Evolutionary conservation across 768 basidiomycete species (phyloP).

Genomic region (Daedaleopsis nitida): DNA sequence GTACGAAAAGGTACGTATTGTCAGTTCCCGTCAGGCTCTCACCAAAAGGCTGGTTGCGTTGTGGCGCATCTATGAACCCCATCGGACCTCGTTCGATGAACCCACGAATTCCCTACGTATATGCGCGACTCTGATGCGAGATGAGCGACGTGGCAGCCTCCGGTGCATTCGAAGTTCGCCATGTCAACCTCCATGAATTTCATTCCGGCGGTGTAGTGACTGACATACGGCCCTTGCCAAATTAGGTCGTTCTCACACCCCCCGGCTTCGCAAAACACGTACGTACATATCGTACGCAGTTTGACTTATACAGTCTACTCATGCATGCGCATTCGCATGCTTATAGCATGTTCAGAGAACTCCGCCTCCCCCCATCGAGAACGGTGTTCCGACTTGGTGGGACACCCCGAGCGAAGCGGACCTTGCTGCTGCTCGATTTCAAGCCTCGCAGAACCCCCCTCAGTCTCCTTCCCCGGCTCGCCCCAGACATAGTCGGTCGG

Average conservation of each 20-base stretch:
- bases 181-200: not conserved
- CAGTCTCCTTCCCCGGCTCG: not conserved
- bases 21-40: not conserved
- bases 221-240: not conserved
- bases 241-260: slow-evolving; percentile 61
- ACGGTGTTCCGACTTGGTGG: slow-evolving; percentile 26
- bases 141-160: not conserved
- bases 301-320: not conserved
- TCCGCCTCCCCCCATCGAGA: slow-evolving; percentile 21
- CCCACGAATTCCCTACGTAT: no score
- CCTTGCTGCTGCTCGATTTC: slow-evolving; percentile 21
- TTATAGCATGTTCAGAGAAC: slow-evolving; percentile 30
- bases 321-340: not conserved
- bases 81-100: not conserved
- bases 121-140: not conserved
- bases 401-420: slow-evolving; percentile 23
- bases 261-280: slow-evolving; percentile 75
- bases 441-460: slow-evolving; percentile 3
- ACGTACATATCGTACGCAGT: slow-evolving; percentile 27
- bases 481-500: not conserved
- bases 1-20: slow-evolving; percentile 66
- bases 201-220: not conserved
- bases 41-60: not conserved
- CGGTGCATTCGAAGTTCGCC: not conserved
- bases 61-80: not conserved